Evolutionary conservation across 2,329 filamentous ascomycete species (phyloP).

Genomic region (Cercospora brassicicola): DNA sequence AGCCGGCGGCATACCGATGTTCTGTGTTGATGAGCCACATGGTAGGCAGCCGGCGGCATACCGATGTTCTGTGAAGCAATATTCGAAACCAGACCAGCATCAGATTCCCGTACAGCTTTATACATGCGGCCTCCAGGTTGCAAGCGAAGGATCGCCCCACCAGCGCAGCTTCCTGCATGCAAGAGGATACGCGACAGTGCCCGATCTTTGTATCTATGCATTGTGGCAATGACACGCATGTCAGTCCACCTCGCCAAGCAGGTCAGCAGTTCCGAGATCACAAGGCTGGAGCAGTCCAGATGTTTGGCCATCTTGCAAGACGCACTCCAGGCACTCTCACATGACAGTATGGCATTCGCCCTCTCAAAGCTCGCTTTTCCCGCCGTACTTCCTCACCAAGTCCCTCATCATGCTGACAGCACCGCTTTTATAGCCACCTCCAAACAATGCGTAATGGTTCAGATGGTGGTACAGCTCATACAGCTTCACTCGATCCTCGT

Average conservation of each 20-base stretch:
- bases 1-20: neutral
- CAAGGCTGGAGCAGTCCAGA: neutral
- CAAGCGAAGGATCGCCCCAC: slow-evolving; percentile 1
- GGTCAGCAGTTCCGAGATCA: neutral
- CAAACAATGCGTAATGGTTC: slow-evolving; percentile 79
- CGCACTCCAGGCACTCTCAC: neutral
- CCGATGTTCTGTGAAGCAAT: neutral
- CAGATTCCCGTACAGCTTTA: neutral
- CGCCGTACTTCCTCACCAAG: slow-evolving; percentile 69
- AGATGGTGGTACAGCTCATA: slow-evolving; percentile 89
- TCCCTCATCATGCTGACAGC: slow-evolving; percentile 78
- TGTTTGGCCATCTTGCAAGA: neutral
- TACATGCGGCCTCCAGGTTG: neutral
- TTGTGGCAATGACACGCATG: neutral
- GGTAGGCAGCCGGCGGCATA: neutral
- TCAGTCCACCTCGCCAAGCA: neutral
- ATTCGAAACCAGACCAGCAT: neutral
- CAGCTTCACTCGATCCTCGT: slow-evolving; percentile 74
- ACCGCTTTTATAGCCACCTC: slow-evolving; percentile 71
- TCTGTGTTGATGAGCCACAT: slow-evolving; percentile 13
- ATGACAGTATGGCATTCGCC: neutral
- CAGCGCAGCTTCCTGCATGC: neutral
- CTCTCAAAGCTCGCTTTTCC: slow-evolving; percentile 17
- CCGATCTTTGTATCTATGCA: neutral
- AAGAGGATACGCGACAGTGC: neutral